These are phyloP conservation scores for Phlebiopsis gigantea DNA, from an alignment of 768 basidiomycete species.

Conservation along the genomic window DNA sequence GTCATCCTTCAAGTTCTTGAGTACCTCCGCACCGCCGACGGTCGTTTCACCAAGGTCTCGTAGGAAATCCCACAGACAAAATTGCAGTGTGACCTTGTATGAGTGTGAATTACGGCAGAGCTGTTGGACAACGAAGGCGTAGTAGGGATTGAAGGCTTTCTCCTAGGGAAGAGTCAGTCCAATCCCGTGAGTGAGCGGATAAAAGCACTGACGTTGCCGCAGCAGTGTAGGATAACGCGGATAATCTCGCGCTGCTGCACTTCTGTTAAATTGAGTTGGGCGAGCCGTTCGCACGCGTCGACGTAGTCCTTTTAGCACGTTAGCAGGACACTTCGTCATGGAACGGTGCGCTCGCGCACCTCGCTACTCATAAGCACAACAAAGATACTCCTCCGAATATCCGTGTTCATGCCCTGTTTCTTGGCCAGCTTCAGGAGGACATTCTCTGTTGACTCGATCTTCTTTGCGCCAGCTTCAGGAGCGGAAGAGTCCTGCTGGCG, in stretches of 20 bases:
- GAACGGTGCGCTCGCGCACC: conserved; percentile 45
- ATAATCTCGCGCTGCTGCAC: conserved; percentile 92
- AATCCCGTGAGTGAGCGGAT: conserved; percentile 20
- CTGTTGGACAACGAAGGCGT: conserved; percentile 82
- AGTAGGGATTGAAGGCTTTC: conserved; percentile 91
- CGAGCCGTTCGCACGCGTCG: conserved; percentile 91
- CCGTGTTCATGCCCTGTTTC: conserved; percentile 98
- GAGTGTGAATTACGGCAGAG: conserved; percentile 76
- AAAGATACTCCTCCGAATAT: conserved; percentile 87
- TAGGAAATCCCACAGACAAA: conserved; percentile 94
- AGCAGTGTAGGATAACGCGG: conserved; percentile 90
- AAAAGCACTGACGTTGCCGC: conserved; percentile 58
- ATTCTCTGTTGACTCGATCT: conserved; percentile 27
- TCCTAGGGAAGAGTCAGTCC: background rate
- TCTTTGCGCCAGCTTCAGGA: conserved; percentile 24
- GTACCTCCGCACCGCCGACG: conserved; percentile 75
- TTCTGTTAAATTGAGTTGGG: conserved; percentile 78
- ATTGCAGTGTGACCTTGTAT: conserved; percentile 90
- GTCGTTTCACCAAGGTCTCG: conserved; percentile 82
- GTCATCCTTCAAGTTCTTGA: conserved; percentile 53
- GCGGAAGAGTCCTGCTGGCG: conserved; percentile 40
- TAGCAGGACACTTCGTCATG: background rate
- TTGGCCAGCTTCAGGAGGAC: conserved; percentile 74
- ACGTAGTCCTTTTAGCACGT: conserved; percentile 97
- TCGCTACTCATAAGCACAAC: conserved; percentile 94